Conservation (phyloP, 2,329 filamentous ascomycete species). For the Aspergillus aculeatinus region DNA sequence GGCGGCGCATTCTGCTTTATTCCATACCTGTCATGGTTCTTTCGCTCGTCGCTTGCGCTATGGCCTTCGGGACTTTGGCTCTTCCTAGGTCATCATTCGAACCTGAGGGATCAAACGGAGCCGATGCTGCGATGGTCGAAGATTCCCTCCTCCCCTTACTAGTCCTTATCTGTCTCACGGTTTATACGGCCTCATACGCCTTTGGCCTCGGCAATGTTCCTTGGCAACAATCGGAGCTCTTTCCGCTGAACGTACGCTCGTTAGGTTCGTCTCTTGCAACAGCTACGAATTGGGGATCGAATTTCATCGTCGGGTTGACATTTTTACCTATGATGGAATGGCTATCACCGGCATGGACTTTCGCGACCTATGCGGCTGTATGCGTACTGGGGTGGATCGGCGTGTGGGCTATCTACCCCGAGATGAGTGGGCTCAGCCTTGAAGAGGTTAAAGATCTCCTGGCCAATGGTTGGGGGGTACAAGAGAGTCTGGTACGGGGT, state of each 20-base stretch:
- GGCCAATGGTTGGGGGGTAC: constrained; percentile 70
- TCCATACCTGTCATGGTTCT: constrained; percentile 81
- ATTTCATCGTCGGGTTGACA: constrained; percentile 80
- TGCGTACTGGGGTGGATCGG: constrained; percentile 65
- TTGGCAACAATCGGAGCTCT: constrained; percentile 94
- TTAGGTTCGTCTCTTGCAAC: constrained; percentile 62
- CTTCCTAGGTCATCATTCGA: constrained; percentile 34
- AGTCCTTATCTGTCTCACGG: constrained; percentile 72
- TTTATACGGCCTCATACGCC: constrained; percentile 84
- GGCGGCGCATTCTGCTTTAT: constrained; percentile 74
- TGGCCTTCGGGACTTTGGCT: constrained; percentile 68
- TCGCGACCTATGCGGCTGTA: constrained; percentile 73
- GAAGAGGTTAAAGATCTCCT: constrained; percentile 76
- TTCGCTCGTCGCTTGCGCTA: constrained; percentile 68
- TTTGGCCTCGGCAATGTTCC: constrained; percentile 87
- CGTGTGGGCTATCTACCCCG: constrained; percentile 77
- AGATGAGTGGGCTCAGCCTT: constrained; percentile 76
- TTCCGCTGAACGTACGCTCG: constrained; percentile 66
- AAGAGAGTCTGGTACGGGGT: constrained; percentile 40
- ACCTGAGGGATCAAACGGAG: constrained; percentile 18
- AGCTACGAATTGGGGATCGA: constrained; percentile 82
- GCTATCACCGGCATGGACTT: constrained; percentile 72
- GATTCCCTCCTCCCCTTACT: constrained; percentile 42
- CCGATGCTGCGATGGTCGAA: constrained; percentile 22
- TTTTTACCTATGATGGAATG: constrained; percentile 85